phyloP scores from a whole-genome alignment of 164 flowering plant genomes.

The Houttuynia cordata region DNA sequence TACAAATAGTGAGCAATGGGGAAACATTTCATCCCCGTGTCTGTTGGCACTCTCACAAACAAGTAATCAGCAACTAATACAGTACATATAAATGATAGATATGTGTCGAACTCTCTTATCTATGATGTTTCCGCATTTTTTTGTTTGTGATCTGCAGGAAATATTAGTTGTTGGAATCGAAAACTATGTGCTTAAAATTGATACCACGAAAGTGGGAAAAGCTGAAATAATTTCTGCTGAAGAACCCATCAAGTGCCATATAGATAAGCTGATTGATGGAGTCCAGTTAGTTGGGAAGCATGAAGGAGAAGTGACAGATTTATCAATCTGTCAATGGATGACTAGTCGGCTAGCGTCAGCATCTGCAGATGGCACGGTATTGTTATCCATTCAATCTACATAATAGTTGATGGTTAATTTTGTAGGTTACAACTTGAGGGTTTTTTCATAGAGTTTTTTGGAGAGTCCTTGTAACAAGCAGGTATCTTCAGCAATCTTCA shows the following conservation, averaged over 20 bases:
- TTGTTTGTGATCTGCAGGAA: slow-evolving; percentile 39
- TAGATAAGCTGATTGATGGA: slow-evolving; percentile 75
- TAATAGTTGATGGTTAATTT: too few species aligned
- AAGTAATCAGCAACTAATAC: slow-evolving; percentile 27
- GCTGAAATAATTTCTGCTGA: slow-evolving; percentile 51
- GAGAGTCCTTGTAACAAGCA: too few species aligned
- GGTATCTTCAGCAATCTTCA: too few species aligned
- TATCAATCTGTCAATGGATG: slow-evolving; percentile 99
- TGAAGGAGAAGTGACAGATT: slow-evolving; percentile 88
- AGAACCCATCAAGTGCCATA: slow-evolving; percentile 52
- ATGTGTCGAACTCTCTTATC: background rate
- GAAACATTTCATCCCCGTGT: slow-evolving; percentile 66
- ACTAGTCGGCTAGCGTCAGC: slow-evolving; percentile 84
- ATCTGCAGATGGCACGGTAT: slow-evolving; percentile 89
- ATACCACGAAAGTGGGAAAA: slow-evolving; percentile 78
- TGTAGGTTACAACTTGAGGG: too few species aligned
- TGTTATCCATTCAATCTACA: background rate
- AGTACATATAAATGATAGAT: background rate
- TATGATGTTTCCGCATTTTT: background rate
- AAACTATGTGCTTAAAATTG: slow-evolving; percentile 55
- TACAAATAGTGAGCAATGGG: slow-evolving; percentile 68
- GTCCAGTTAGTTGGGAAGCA: slow-evolving; percentile 80
- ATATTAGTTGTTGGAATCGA: slow-evolving; percentile 86
- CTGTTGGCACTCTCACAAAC: slow-evolving; percentile 98
- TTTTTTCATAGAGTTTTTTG: too few species aligned